A percentile compares a stretch with the other conserved stretches of the same genome.
phyloP scores from a whole-genome alignment of 768 basidiomycete genomes.

The Tylopilus felleus region DNA sequence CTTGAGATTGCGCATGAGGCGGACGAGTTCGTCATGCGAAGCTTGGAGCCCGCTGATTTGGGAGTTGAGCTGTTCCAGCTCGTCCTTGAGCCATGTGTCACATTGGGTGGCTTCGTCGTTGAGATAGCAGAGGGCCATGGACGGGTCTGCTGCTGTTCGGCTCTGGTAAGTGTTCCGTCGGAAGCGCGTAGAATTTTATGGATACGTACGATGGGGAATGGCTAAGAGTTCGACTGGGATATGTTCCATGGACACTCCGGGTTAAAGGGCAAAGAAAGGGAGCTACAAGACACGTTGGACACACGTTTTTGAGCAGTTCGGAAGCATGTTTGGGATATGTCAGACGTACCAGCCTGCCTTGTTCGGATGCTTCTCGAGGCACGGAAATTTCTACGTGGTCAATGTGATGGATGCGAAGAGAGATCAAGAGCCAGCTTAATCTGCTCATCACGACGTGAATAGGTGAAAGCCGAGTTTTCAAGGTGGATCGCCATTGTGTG shows the following conservation, averaged over 20 bases:
- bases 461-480: slow-evolving; percentile 9
- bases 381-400: slow-evolving; percentile 21
- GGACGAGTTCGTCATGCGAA: slow-evolving; percentile 28
- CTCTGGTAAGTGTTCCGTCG: slow-evolving; percentile 1
- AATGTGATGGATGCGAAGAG: slow-evolving; percentile 5
- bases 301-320: slow-evolving; percentile 28
- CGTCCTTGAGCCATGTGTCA: slow-evolving; percentile 13
- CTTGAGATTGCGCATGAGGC: slow-evolving; percentile 26
- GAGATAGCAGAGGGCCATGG: slow-evolving; percentile 28
- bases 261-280: slow-evolving; percentile 26
- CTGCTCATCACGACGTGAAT: slow-evolving; percentile 1
- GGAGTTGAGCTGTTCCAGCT: slow-evolving; percentile 25
- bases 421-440: not conserved
- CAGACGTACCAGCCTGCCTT: slow-evolving; percentile 14
- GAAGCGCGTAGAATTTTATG: not conserved
- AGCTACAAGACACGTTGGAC: slow-evolving; percentile 22
- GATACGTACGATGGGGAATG: slow-evolving; percentile 22
- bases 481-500: slow-evolving; percentile 5
- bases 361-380: slow-evolving; percentile 18
- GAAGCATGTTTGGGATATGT: slow-evolving; percentile 18
- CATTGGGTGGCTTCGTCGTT: slow-evolving; percentile 10
- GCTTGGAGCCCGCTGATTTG: slow-evolving; percentile 28
- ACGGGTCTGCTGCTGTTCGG: slow-evolving; percentile 5
- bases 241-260: slow-evolving; percentile 17
- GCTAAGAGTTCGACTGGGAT: slow-evolving; percentile 18